Percentiles rank a stretch among this genome's conserved stretches.
Conservation (phyloP, 805 yeast genomes). For the Debaryomyces tyrocola region DNA sequence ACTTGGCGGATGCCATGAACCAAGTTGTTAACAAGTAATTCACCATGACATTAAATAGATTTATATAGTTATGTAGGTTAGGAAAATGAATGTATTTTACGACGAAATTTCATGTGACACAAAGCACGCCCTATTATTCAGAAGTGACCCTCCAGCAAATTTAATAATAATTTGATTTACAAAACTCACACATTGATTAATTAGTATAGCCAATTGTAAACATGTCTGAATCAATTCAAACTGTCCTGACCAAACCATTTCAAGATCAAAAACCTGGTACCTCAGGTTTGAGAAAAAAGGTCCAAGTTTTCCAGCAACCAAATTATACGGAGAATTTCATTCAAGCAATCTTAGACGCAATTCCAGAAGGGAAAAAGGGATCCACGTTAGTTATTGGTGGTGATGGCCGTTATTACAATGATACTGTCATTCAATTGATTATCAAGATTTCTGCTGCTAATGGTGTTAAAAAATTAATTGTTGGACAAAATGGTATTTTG, state of each 20-base stretch:
- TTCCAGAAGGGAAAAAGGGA: slow-evolving; percentile 81
- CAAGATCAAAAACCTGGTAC: slow-evolving; percentile 97
- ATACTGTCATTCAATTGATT: slow-evolving; percentile 75
- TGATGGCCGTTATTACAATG: slow-evolving; percentile 93
- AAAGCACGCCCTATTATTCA: too few relatives aligned
- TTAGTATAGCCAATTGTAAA: neutral
- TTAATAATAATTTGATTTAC: neutral
- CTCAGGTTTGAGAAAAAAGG: slow-evolving; percentile 93
- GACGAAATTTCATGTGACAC: too few relatives aligned
- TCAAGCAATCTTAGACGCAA: slow-evolving; percentile 80
- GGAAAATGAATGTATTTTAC: too few relatives aligned
- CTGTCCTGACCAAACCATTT: slow-evolving; percentile 61
- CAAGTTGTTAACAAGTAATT: slow-evolving; percentile 39
- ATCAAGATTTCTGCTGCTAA: slow-evolving; percentile 86
- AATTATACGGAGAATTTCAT: slow-evolving; percentile 92
- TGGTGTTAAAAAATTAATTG: slow-evolving; percentile 79
- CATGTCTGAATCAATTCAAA: slow-evolving; percentile 10
- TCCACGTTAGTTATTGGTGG: slow-evolving; percentile 92
- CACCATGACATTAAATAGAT: neutral
- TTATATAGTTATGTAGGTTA: too few relatives aligned
- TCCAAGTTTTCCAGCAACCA: slow-evolving; percentile 72
- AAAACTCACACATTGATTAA: neutral
- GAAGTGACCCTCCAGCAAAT: too few relatives aligned
- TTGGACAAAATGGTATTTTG: slow-evolving; percentile 85
- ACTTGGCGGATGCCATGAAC: slow-evolving; percentile 63